Percentiles rank a stretch among this genome's conserved stretches.
phyloP scores from a whole-genome alignment of 805 yeast species.

The Sungouiozyma intestinalis region DNA sequence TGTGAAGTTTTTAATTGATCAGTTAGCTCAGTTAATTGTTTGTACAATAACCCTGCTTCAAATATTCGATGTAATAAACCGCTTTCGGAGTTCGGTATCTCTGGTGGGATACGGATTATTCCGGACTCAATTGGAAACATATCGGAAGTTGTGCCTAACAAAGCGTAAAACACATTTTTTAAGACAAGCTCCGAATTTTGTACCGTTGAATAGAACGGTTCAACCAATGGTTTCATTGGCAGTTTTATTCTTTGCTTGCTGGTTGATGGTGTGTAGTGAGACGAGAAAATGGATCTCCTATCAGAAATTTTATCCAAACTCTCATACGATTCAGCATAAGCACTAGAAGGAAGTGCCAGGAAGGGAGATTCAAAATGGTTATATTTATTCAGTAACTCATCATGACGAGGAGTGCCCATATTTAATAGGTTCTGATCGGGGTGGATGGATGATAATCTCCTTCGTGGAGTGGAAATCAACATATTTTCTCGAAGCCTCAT shows the following conservation, averaged over 20 bases:
- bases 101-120: constrained; percentile 36
- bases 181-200: constrained; percentile 35
- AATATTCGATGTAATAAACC: constrained; percentile 45
- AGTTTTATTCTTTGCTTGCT: constrained; percentile 5
- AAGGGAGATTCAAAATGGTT: constrained; percentile 5
- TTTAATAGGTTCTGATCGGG: not conserved
- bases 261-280: constrained; percentile 10
- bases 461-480: constrained; percentile 6
- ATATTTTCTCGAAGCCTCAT: constrained; percentile 9
- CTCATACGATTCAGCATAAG: constrained; percentile 33
- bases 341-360: constrained; percentile 11
- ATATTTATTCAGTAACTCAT: constrained; percentile 3
- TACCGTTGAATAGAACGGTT: constrained; percentile 27
- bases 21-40: constrained; percentile 31
- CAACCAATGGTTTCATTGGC: constrained; percentile 14
- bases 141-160: constrained; percentile 54
- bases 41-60: constrained; percentile 66
- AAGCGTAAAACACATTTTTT: constrained; percentile 39
- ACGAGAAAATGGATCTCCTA: constrained; percentile 29
- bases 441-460: not conserved
- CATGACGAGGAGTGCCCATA: not conserved
- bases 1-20: constrained; percentile 22
- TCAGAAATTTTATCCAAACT: constrained; percentile 31
- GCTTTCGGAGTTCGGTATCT: constrained; percentile 45
- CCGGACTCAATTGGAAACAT: constrained; percentile 37